Base-by-base conservation (phyloP, 352 stramenopile genomes). In the Globisporangium recalcitrans region DNA sequence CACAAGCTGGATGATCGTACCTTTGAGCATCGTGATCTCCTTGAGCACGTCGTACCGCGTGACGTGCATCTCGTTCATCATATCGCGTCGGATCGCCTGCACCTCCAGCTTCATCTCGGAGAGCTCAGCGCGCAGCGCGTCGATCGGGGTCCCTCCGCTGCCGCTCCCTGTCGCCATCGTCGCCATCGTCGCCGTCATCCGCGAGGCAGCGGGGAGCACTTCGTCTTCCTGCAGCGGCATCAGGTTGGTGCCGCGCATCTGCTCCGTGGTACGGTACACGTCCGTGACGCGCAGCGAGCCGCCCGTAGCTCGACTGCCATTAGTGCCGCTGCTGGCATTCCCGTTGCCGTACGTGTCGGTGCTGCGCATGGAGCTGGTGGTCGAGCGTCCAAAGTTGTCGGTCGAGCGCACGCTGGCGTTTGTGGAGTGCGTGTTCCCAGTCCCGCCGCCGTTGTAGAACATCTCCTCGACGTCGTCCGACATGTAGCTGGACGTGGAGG, bases 21-120 rank as follows among this genome's bases (percentile, higher is more conserved):
- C 82, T 42, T 90, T 87, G 51, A 95, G 81, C 73, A 93, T 71
- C 47, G 81, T 74, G 22, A 95, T 66, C 62, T 95, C 85, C 65
- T 95, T 95, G 46, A 95, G 73, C 54, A 95, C 69, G 58, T 95
- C 85, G 74, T 95, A 95, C 19, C 82, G 80, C 32, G 79, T 90
- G 26, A 82, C 67, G 63, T 93, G 85, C 60, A 95, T 73, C 69
- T 93, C 85, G 55, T 91, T 89, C 79, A 95, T 90, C 60, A 95
- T 75, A 59, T 95, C 83, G 44, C 81, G 77, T 13, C 78, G 77
- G 48, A 93, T 87, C 24, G 70, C 64, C 42, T 82, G 73, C 48
- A 93, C 74, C 52, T 95, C 82, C 19, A 72, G 59, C 58, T 87
- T 87, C 44, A 95, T 73, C 52, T 85, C 77, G 7, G 70, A 60